Base-by-base conservation (phyloP, 352 stramenopile genomes). In the Aphanomyces stellatus region DNA sequence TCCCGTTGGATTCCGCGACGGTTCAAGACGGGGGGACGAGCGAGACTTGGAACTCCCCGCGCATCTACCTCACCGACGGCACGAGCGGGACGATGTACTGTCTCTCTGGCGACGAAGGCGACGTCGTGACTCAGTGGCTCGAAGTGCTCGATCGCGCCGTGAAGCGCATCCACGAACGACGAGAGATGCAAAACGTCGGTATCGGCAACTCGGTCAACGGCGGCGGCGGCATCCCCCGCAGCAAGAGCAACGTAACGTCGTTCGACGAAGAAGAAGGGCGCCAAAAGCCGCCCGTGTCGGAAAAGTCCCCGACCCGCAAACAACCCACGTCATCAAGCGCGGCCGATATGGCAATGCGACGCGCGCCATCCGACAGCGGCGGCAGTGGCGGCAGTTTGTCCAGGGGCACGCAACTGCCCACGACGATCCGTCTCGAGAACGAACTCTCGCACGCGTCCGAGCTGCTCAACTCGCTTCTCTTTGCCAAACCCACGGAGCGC, bases 41-140 rank as follows among this genome's bases (percentile, higher is more conserved):
- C 59, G 85, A 93, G 71, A 93, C 85, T 35, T 93, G 85, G 85
- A 90, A 90, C 69, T 91, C 85, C 28, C 82, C 85, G 25, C 81
- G 85, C 42, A 93, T 93, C 63, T 88, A 93, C 72, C 71, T 93
- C 37, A 91, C 85, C 2, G 85, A 93, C 65, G 76, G 75, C 31
- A 75, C 77, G 22, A 88, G 65, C 11, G 81, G 85, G 34, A 85
- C 88, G 35, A 88, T 91, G 76, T 93, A 93, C 71, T 93, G 85
- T 56, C 72, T 93, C 37, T 91, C 81, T 10, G 78, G 80, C 0
- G 85, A 93, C 53, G 85, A 91, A 57, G 81, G 71, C 1, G 73
- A 80, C 11, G 80, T 87, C 8, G 85, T 90, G 22, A 85, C 75
- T 1, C 76, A 85, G 24, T 93, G 85, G 85, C 79, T 93, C 19